Conservation (phyloP, 2,329 filamentous ascomycete species). For the Sporothrix dimorphospora region DNA sequence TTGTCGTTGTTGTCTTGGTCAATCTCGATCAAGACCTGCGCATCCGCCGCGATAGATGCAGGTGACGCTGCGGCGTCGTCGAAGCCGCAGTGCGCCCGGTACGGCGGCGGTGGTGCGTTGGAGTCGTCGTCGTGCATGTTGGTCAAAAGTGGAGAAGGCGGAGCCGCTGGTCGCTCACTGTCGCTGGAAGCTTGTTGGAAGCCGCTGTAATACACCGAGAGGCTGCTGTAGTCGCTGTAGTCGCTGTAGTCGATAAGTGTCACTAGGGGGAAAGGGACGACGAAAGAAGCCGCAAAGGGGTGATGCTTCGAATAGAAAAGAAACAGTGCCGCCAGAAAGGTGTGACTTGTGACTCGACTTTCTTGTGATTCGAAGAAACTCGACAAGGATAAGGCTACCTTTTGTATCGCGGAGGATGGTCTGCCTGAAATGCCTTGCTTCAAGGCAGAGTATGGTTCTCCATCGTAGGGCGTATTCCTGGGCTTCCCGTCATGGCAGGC, state of each 20-base stretch:
- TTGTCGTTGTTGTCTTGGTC: too few species aligned
- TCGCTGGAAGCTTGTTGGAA: too few species aligned
- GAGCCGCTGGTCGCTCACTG: too few species aligned
- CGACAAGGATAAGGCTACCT: not conserved
- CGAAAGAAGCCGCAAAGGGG: not conserved
- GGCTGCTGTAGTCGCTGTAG: not conserved
- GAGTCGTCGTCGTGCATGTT: not conserved
- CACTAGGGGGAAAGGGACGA: not conserved
- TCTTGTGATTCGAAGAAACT: not conserved
- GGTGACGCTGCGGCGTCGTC: not conserved
- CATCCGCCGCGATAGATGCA: not conserved
- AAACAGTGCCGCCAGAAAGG: not conserved
- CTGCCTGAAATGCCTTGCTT: slow-evolving; percentile 1
- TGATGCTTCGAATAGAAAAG: not conserved
- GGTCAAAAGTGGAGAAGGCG: not conserved
- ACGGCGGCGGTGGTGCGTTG: slow-evolving; percentile 15
- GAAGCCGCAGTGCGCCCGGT: not conserved
- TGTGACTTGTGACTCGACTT: not conserved
- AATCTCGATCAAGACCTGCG: not conserved
- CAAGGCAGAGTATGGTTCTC: not conserved
- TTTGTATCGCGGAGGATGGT: not conserved
- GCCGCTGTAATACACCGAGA: too few species aligned
- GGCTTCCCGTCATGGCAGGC: not conserved
- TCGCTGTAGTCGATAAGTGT: too few species aligned
- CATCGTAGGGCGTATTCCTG: not conserved